These are phyloP conservation scores for Aaosphaeria arxii DNA, from an alignment of 2,329 filamentous ascomycete species.

Conservation along the genomic window DNA sequence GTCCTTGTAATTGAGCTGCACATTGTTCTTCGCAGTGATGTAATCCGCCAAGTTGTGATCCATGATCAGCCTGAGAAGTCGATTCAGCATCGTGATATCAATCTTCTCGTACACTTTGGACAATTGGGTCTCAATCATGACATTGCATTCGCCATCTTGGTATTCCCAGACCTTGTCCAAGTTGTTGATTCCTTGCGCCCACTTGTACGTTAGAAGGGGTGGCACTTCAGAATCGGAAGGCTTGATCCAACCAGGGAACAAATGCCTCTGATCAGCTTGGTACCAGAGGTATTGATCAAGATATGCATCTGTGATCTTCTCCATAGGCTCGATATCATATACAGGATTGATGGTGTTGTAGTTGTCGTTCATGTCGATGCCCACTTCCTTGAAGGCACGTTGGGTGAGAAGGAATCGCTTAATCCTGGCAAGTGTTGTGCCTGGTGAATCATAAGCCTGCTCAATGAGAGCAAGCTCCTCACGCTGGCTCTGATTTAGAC, in stretches of 20 bases:
- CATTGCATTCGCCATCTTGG: slow-evolving; percentile 91
- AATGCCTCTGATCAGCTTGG: slow-evolving; percentile 92
- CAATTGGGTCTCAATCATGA: slow-evolving; percentile 96
- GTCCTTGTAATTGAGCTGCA: slow-evolving; percentile 98
- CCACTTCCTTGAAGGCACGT: slow-evolving; percentile 97
- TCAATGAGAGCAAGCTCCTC: slow-evolving; percentile 96
- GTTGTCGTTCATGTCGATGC: slow-evolving; percentile 99
- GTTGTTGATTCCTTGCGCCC: slow-evolving; percentile 99
- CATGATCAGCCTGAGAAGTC: slow-evolving; percentile 92
- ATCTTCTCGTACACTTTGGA: slow-evolving; percentile 99
- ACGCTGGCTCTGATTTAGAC: slow-evolving; percentile 94
- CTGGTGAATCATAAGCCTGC: slow-evolving; percentile 96
- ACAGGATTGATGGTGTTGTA: slow-evolving; percentile 99
- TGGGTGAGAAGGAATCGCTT: slow-evolving; percentile 97
- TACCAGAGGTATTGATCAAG: slow-evolving; percentile 99
- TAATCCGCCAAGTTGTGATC: slow-evolving; percentile 99
- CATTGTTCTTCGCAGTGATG: slow-evolving; percentile 99
- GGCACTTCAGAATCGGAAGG: slow-evolving; percentile 97
- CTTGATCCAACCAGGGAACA: slow-evolving; percentile 99
- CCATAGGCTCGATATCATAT: slow-evolving; percentile 97
- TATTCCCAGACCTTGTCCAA: slow-evolving; percentile 93
- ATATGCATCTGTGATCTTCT: slow-evolving; percentile 99
- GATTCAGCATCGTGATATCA: slow-evolving; percentile 91
- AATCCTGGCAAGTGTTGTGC: slow-evolving; percentile 91
- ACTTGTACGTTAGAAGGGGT: slow-evolving; percentile 92